Percentiles rank a stretch among this genome's conserved stretches.
Evolutionary conservation across 2,329 filamentous ascomycete species (phyloP).

Genomic region (Helicocarpus griseus): DNA sequence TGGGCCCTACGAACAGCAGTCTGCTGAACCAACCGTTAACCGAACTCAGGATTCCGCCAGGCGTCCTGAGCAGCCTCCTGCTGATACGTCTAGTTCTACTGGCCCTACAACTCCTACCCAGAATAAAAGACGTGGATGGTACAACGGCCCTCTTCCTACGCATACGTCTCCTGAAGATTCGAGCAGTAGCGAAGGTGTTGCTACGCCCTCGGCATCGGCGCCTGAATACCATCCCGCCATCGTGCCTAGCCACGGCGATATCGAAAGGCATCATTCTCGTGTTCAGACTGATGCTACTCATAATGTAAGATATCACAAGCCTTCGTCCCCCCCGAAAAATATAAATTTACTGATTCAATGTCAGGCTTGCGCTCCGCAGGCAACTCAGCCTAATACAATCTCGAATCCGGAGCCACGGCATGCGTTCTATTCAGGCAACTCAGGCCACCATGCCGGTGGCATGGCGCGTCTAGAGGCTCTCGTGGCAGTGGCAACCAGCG

Average conservation of each 20-base stretch:
- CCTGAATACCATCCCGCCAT: slow-evolving; percentile 41
- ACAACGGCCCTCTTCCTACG: slow-evolving; percentile 23
- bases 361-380: slow-evolving; percentile 24
- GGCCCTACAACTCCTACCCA: slow-evolving; percentile 14
- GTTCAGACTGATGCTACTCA: slow-evolving; percentile 28
- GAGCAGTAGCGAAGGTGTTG: slow-evolving; percentile 40
- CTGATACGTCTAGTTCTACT: background rate
- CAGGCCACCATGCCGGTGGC: slow-evolving; percentile 22
- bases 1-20: slow-evolving; percentile 24
- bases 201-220: slow-evolving; percentile 38
- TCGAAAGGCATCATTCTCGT: slow-evolving; percentile 33
- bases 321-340: too few species aligned
- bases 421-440: slow-evolving; percentile 20
- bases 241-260: slow-evolving; percentile 38
- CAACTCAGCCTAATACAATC: slow-evolving; percentile 20
- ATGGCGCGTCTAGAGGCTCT: slow-evolving; percentile 42
- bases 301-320: slow-evolving; percentile 36
- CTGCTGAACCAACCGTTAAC: background rate
- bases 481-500: slow-evolving; percentile 41
- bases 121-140: slow-evolving; percentile 25
- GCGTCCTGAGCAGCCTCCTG: background rate
- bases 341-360: too few species aligned
- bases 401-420: slow-evolving; percentile 21
- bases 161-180: slow-evolving; percentile 40
- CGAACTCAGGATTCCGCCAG: background rate